Percentiles rank a stretch among this genome's conserved stretches.
These are phyloP conservation scores for Prosopis cineraria DNA, from an alignment of 306 rosid species.

Conservation along the genomic window DNA sequence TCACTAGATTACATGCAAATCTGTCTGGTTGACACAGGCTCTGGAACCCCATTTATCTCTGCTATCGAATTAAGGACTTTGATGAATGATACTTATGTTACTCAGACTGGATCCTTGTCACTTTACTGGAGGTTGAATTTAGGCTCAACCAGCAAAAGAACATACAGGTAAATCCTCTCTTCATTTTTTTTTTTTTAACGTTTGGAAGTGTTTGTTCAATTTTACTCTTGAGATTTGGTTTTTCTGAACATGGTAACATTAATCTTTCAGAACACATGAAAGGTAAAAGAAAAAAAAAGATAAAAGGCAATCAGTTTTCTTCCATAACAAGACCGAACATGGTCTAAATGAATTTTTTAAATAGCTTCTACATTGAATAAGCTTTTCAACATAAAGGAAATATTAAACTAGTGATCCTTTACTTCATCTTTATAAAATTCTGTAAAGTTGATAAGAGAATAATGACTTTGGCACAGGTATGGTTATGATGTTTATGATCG, in stretches of 20 bases:
- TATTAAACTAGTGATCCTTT: background rate
- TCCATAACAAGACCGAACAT: too few relatives aligned
- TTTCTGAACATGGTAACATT: too few relatives aligned
- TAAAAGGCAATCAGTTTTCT: too few relatives aligned
- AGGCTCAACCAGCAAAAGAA: slow-evolving; percentile 20
- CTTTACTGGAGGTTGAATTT: background rate
- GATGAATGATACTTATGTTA: slow-evolving; percentile 26
- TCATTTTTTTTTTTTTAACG: too few relatives aligned
- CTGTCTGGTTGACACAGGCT: slow-evolving; percentile 47
- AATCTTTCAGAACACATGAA: too few relatives aligned
- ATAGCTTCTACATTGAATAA: too few relatives aligned
- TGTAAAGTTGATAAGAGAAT: background rate
- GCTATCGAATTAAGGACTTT: slow-evolving; percentile 46
- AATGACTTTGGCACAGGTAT: slow-evolving; percentile 35
- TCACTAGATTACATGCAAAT: slow-evolving; percentile 31
- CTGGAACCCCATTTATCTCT: slow-evolving; percentile 55
- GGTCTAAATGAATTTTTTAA: background rate
- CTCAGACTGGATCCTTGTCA: slow-evolving; percentile 31
- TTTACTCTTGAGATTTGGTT: too few relatives aligned
- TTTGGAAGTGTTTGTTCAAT: too few relatives aligned
- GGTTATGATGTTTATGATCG: slow-evolving; percentile 40
- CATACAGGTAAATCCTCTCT: slow-evolving; percentile 32
- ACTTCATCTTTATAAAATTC: background rate
- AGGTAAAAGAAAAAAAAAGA: too few relatives aligned
- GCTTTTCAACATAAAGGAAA: too few relatives aligned